phyloP scores from a whole-genome alignment of 1,284 basidiomycete genomes.

The Pascua guehoae region DNA sequence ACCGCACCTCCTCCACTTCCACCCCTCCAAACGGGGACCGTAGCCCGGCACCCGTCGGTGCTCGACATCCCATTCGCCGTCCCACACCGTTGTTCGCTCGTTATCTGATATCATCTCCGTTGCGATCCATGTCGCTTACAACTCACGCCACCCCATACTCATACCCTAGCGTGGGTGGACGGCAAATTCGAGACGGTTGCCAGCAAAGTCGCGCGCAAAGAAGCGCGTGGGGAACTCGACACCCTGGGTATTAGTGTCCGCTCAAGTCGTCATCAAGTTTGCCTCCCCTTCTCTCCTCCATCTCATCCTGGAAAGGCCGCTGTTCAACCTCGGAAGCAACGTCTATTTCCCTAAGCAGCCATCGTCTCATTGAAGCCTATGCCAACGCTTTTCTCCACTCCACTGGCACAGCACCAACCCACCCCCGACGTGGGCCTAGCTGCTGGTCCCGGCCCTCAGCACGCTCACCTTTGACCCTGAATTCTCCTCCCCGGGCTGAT shows the following conservation, averaged over 20 bases:
- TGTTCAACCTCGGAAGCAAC: background rate
- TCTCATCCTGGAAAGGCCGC: no score
- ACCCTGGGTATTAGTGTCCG: conserved; percentile 23
- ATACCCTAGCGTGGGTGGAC: background rate
- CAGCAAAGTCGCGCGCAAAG: conserved; percentile 45
- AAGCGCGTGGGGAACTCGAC: conserved; percentile 44
- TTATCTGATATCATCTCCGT: no score
- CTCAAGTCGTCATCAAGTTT: background rate
- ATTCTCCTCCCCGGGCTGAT: conserved; percentile 40
- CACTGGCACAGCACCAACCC: no score
- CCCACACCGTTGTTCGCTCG: background rate
- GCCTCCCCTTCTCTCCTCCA: background rate
- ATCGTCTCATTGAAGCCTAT: no score
- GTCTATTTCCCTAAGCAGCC: no score
- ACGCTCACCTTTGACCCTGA: conserved; percentile 35
- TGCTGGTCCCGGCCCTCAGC: no score
- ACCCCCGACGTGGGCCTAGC: no score
- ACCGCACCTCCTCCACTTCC: background rate
- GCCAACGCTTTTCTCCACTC: no score
- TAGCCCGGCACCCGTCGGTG: no score
- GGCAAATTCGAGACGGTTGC: conserved; percentile 44
- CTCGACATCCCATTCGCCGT: background rate
- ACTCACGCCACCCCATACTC: no score
- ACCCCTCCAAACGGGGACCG: no score
- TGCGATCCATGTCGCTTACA: no score